Evolutionary conservation across 352 stramenopile genomes (phyloP), one percentile per base, ranked within the genome.

Genomic region (Phytophthora pinifolia): DNA sequence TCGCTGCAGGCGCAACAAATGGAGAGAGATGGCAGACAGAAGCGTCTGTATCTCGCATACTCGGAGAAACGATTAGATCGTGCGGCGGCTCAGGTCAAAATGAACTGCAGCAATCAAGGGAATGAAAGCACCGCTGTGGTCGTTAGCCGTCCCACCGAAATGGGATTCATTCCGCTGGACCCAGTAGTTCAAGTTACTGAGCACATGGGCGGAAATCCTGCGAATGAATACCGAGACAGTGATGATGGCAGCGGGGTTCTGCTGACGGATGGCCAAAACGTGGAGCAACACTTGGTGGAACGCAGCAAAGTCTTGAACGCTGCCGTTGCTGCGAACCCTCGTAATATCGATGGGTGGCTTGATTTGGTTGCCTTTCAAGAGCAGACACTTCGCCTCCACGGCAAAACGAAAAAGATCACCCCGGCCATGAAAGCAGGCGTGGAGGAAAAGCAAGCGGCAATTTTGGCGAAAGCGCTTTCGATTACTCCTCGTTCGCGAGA

Each of bases 311-410:
- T 47, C 9, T 65, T 87, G 14, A 86, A 86, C 49, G 43, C 61
- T 52, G 36, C 49, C 13, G 35, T 88, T 4, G 37, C 59, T 12
- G 51, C 69, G 12, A 79, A 74, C 14, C 74, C 82, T 25, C 52
- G 67, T 3, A 55, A 81, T 25, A 53, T 86, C 13, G 54, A 71
- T 0, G 54, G 37, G 13, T 94, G 84, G 84, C 65, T 94, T 1
- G 69, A 91, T 41, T 72, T 89, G 25, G 74, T 90, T n/a, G 74
- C 65, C 1, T 89, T 92, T 36, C 84, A 94, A 59, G 73, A 84
- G n/a, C 53, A 91, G 18, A 74, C 68, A 20, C 59, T 72, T 9
- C 62, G 71, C 2, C 54, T 91, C 42, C 47, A 70, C 4, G 46
- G 31, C 9, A 73, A 64, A 32, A 62, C 30, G 4, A 70, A 70